Evolutionary conservation across 768 basidiomycete species (phyloP).

Genomic region (Leucocoprinus birnbaumii): DNA sequence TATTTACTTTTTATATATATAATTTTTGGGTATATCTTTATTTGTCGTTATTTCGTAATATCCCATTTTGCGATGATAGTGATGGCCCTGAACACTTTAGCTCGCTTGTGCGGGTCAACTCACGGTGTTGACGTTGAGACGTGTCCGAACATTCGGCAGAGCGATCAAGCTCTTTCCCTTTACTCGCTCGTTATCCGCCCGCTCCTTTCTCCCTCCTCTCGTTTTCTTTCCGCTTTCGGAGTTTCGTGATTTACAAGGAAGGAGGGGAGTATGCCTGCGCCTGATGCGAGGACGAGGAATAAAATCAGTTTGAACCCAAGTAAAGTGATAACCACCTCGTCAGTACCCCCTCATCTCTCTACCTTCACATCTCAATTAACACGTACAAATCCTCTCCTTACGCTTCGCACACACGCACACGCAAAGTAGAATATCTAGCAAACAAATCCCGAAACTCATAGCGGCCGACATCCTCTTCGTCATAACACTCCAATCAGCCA

Average conservation of each 20-base stretch:
- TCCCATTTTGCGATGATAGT: constrained; percentile 9
- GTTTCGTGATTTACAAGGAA: neutral
- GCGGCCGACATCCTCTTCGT: constrained; percentile 65
- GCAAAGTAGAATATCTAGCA: constrained; percentile 45
- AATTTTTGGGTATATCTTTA: constrained; percentile 21
- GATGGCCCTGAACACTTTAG: too few species aligned
- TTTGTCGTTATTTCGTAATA: constrained; percentile 23
- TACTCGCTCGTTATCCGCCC: neutral
- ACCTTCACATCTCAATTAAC: too few species aligned
- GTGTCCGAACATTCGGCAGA: too few species aligned
- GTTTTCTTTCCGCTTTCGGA: neutral
- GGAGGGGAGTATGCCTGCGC: constrained; percentile 48
- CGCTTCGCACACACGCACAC: too few species aligned
- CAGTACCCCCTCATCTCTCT: constrained; percentile 17
- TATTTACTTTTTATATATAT: constrained; percentile 7
- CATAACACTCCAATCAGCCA: constrained; percentile 56
- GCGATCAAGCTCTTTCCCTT: neutral
- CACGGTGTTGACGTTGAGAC: constrained; percentile 7
- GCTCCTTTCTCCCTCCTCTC: constrained; percentile 11
- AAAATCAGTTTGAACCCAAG: constrained; percentile 61
- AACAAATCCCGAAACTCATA: constrained; percentile 51
- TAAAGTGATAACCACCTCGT: constrained; percentile 54
- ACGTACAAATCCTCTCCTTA: too few species aligned
- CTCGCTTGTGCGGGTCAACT: too few species aligned
- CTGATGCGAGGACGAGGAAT: constrained; percentile 64